Conservation (phyloP, 2,329 filamentous ascomycete genomes). For the Teratosphaeriaceae sp. region DNA sequence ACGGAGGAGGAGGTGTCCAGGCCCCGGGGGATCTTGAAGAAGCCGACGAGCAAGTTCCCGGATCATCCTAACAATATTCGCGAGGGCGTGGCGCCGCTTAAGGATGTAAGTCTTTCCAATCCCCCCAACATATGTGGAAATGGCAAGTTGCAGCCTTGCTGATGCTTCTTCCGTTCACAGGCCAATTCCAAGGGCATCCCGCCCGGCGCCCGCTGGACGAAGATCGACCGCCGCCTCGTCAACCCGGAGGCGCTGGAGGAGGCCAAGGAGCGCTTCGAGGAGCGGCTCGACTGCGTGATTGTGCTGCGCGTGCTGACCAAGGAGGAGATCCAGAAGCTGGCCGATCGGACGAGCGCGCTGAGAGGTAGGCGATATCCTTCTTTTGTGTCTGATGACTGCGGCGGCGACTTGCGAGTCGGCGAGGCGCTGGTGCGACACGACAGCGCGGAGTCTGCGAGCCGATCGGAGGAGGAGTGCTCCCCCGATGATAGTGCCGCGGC, state of each 20-base stretch:
- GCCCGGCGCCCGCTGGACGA: conserved; percentile 81
- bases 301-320: conserved; percentile 79
- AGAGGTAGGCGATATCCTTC: conserved; percentile 43
- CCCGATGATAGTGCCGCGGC: conserved; percentile 2
- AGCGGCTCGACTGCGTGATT: conserved; percentile 89
- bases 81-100: conserved; percentile 89
- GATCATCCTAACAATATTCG: conserved; percentile 77
- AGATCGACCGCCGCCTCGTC: conserved; percentile 80
- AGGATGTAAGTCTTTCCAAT: conserved; percentile 48
- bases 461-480: conserved; percentile 5
- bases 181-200: conserved; percentile 35
- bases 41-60: conserved; percentile 74
- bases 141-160: conserved; percentile 6
- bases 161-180: conserved; percentile 18
- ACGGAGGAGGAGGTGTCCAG: conserved; percentile 61
- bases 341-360: conserved; percentile 71
- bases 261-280: conserved; percentile 86
- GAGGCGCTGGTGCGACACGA: not conserved
- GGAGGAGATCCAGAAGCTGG: conserved; percentile 85
- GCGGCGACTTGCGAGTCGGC: not conserved
- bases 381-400: not conserved
- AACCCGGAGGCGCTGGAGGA: conserved; percentile 81
- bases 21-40: conserved; percentile 80
- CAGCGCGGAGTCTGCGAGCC: not conserved
- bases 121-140: not conserved